These are phyloP conservation scores for Talaromyces sp. DNA, from an alignment of 2,329 filamentous ascomycete species.

Conservation along the genomic window DNA sequence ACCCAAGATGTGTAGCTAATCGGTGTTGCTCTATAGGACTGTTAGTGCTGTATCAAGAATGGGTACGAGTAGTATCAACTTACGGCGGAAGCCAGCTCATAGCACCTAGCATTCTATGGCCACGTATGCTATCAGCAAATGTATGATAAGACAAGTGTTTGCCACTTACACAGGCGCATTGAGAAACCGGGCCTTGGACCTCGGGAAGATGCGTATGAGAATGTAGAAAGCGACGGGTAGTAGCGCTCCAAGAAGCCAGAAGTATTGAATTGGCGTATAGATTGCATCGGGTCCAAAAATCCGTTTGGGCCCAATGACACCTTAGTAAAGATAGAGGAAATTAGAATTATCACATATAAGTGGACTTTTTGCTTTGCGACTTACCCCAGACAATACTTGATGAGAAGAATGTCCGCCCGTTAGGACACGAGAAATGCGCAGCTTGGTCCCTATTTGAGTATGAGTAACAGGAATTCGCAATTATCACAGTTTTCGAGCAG, in stretches of 20 bases:
- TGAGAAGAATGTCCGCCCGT: constrained; percentile 62
- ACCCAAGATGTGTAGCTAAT: constrained; percentile 71
- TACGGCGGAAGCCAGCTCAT: constrained; percentile 45
- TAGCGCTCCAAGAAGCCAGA: constrained; percentile 67
- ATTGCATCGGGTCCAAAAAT: constrained; percentile 66
- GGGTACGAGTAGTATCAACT: constrained; percentile 45
- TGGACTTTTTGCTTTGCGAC: background rate
- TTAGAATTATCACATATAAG: background rate
- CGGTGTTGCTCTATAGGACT: constrained; percentile 53
- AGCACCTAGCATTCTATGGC: constrained; percentile 28
- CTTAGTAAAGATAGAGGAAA: constrained; percentile 49
- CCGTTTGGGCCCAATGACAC: constrained; percentile 66
- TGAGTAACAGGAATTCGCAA: background rate
- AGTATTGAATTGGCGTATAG: constrained; percentile 66
- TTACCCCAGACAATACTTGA: constrained; percentile 69
- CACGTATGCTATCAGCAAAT: background rate
- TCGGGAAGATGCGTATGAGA: constrained; percentile 62
- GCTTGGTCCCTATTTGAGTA: constrained; percentile 38
- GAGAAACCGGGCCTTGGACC: constrained; percentile 63
- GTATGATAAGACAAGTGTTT: background rate
- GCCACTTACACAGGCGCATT: constrained; percentile 55
- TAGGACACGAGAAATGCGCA: constrained; percentile 60
- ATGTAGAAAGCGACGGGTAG: constrained; percentile 61
- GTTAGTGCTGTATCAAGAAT: constrained; percentile 1
- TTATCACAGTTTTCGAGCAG: background rate